Percentiles rank a stretch among this genome's conserved stretches.
Evolutionary conservation across 768 basidiomycete species (phyloP).

Genomic region (Flagelloscypha sp.): DNA sequence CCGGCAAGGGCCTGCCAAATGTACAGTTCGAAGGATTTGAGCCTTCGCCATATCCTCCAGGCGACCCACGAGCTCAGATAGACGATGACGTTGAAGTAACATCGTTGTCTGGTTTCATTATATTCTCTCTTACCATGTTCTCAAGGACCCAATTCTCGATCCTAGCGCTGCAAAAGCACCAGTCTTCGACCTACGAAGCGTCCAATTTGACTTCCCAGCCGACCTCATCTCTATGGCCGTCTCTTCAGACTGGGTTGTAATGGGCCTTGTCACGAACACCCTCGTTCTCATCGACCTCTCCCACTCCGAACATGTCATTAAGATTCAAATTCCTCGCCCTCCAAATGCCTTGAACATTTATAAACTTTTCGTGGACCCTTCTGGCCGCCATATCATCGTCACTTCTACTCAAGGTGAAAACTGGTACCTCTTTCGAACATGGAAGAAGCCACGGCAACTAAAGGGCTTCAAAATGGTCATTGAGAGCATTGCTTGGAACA

Average conservation of each 20-base stretch:
- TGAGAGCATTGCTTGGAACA: slow-evolving; percentile 91
- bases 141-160: slow-evolving; percentile 22
- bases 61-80: slow-evolving; percentile 41
- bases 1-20: slow-evolving; percentile 37
- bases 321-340: slow-evolving; percentile 57
- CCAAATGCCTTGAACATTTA: slow-evolving; percentile 67
- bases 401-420: slow-evolving; percentile 87
- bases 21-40: slow-evolving; percentile 89
- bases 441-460: slow-evolving; percentile 76
- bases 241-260: slow-evolving; percentile 79
- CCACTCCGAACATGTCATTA: slow-evolving; percentile 77
- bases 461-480: slow-evolving; percentile 81
- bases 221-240: slow-evolving; percentile 77
- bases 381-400: slow-evolving; percentile 83
- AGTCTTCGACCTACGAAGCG: slow-evolving; percentile 77
- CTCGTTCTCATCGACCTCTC: slow-evolving; percentile 87
- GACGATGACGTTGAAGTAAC: slow-evolving; percentile 28
- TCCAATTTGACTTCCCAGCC: slow-evolving; percentile 84
- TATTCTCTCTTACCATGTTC: slow-evolving; percentile 2
- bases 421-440: slow-evolving; percentile 78
- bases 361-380: slow-evolving; percentile 87
- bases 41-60: slow-evolving; percentile 45
- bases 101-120: slow-evolving; percentile 11
- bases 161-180: slow-evolving; percentile 35
- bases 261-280: slow-evolving; percentile 69